Evolutionary conservation across 1,284 basidiomycete species (phyloP), one percentile per base, ranked within the genome.

Genomic region (Cryptococcus sp.): DNA sequence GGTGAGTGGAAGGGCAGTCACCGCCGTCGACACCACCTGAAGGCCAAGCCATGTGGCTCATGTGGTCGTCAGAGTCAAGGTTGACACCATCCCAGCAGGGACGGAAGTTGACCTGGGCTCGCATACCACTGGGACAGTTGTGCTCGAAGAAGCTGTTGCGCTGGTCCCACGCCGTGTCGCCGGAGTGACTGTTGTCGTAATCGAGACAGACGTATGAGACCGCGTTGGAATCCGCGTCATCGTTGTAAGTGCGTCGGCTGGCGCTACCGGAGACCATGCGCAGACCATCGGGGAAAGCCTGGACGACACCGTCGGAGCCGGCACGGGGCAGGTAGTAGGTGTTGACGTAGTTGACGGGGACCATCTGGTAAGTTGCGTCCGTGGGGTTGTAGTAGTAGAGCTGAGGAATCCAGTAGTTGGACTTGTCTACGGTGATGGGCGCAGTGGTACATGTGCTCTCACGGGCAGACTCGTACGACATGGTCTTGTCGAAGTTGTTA

Each of bases 71-170:
- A 15, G 76, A 78, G 60, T 81, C 78, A 54, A 80, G 71, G 62
- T 81, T 75, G 45, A 73, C 66, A 27, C 81, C 81, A 54, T 82
- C 79, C 81, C 81, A 82, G 65, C 80, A 81, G 13, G 72, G 71
- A 13, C 71, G 67, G 60, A 81, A 80, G 60, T 74, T 68, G 51
- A 80, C 72, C 61, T 80, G 79, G 22, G 76, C 73, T 46, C 80
- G 68, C 67, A 81, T 72, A 46, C 78, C 78, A 31, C 72, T 62
- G 15, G 77, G 73, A 62, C 75, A 77, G 56, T 72, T 72, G 59
- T 73, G 73, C 31, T 67, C 59, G 67, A 76, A 75, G 66, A 77
- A 75, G 56, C 49, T 66, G 65, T 75, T 74, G 39, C 75, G 56
- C 64, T 77, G 67, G 53, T 63, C 68, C 69, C 70, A 76, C 17